These are phyloP conservation scores for Mariannaea elegans DNA, from an alignment of 2,329 filamentous ascomycete species.

Conservation along the genomic window DNA sequence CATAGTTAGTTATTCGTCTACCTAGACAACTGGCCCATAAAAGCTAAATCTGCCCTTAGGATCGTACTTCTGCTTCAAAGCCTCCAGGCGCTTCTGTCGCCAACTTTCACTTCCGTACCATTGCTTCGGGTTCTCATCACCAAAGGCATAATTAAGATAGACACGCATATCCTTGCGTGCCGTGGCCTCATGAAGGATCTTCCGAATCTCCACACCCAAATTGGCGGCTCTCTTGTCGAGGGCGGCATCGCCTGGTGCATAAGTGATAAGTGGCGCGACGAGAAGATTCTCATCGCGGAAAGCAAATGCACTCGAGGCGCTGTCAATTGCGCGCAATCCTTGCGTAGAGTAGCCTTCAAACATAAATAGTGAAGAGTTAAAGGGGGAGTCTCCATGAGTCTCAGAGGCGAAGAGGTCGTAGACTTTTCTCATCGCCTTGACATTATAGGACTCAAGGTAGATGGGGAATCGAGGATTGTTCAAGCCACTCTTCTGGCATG, in stretches of 20 bases:
- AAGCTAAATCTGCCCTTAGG: constrained; percentile 55
- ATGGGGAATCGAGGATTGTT: constrained; percentile 40
- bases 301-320: constrained; percentile 27
- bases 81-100: constrained; percentile 54
- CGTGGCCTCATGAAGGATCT: constrained; percentile 26
- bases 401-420: constrained; percentile 31
- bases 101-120: constrained; percentile 61
- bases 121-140: constrained; percentile 51
- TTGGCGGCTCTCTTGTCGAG: constrained; percentile 31
- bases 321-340: constrained; percentile 41
- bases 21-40: constrained; percentile 49
- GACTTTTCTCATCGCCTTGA: constrained; percentile 26
- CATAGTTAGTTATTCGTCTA: too few relatives aligned
- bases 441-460: constrained; percentile 31
- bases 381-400: constrained; percentile 22
- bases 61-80: constrained; percentile 60
- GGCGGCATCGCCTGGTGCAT: constrained; percentile 19
- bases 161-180: constrained; percentile 24
- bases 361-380: constrained; percentile 55
- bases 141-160: constrained; percentile 62
- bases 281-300: constrained; percentile 37
- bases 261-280: constrained; percentile 34
- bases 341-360: constrained; percentile 63
- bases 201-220: constrained; percentile 27
- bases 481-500: constrained; percentile 36